Conservation (phyloP, 2,329 filamentous ascomycete genomes). For the Helicocarpus griseus region DNA sequence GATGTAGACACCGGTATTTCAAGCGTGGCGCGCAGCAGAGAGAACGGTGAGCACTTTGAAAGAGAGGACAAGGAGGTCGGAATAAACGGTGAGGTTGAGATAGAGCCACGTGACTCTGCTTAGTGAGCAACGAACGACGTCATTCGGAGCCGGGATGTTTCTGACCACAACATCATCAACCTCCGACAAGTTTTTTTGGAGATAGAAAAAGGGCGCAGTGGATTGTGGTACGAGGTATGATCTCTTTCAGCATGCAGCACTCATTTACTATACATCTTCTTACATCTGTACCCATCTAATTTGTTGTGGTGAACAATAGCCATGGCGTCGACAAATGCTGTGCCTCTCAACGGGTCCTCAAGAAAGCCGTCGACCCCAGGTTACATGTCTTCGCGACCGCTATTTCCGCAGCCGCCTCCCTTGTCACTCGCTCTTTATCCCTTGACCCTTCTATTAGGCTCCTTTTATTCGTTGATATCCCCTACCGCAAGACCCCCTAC, state of each 20-base stretch:
- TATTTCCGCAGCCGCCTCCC: constrained; percentile 43
- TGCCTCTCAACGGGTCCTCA: neutral
- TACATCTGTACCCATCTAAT: neutral
- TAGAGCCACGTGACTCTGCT: neutral
- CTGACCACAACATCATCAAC: neutral
- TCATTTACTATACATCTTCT: neutral
- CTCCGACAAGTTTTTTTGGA: neutral
- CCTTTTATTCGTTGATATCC: constrained; percentile 68
- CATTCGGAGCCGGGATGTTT: neutral
- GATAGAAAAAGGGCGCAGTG: neutral
- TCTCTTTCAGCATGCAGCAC: neutral
- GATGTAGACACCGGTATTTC: neutral
- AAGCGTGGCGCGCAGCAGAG: neutral
- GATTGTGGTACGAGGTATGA: neutral
- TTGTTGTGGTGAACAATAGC: neutral
- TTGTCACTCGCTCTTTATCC: constrained; percentile 65
- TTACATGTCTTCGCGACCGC: constrained; percentile 1
- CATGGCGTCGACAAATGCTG: constrained; percentile 1
- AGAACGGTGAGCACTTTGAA: neutral
- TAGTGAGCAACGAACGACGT: neutral
- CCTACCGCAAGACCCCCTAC: constrained; percentile 53
- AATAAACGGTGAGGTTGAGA: neutral
- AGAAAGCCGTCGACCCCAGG: neutral
- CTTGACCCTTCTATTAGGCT: constrained; percentile 65
- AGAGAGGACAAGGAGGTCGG: neutral